These are phyloP conservation scores for Asterochloris erici DNA, from an alignment of 139 green algal species.

Conservation along the genomic window DNA sequence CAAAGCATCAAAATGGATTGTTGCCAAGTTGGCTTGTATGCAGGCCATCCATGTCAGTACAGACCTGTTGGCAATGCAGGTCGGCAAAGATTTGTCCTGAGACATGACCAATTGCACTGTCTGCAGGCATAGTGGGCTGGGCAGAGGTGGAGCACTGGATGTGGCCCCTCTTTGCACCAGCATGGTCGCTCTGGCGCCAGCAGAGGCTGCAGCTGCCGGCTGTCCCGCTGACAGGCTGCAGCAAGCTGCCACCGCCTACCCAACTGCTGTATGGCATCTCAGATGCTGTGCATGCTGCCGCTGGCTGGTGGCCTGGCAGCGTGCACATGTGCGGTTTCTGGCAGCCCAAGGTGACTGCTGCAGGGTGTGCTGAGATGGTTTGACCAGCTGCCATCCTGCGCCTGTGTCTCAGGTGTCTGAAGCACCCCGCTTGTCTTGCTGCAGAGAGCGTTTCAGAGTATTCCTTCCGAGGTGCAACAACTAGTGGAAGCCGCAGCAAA, in stretches of 20 bases:
- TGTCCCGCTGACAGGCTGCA: conserved; percentile 14
- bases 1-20: neutral
- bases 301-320: conserved; percentile 42
- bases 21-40: neutral
- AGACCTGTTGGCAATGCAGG: neutral
- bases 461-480: neutral
- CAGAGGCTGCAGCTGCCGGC: conserved; percentile 38
- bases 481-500: neutral
- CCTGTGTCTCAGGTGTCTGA: too few species aligned
- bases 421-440: too few species aligned
- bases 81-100: too few species aligned
- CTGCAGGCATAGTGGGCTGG: conserved; percentile 24
- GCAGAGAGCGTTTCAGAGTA: neutral
- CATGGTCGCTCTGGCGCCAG: conserved; percentile 54
- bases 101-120: neutral
- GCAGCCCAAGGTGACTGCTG: conserved; percentile 8
- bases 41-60: neutral
- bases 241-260: too few species aligned
- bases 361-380: too few species aligned
- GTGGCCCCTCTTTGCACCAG: conserved; percentile 71
- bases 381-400: too few species aligned
- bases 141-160: conserved; percentile 68
- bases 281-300: conserved; percentile 30
- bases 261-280: conserved; percentile 48
- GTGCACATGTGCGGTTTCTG: conserved; percentile 49